Evolutionary conservation across 2,329 filamentous ascomycete species (phyloP).

Genomic region (Diaporthe citriasiana): DNA sequence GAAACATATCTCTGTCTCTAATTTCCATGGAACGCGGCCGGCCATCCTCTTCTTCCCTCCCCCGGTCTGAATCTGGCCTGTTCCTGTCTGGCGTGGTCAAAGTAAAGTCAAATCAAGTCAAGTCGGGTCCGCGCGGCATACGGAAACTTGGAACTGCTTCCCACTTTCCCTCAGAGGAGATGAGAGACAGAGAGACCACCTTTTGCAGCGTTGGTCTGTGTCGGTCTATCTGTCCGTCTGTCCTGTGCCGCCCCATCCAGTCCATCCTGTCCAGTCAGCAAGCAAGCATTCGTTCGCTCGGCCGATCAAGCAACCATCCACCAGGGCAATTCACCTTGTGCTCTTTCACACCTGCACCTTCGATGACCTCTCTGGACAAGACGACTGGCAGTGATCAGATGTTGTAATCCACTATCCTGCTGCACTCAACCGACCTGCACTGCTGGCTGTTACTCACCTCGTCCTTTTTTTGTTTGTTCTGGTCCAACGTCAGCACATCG

Average conservation of each 20-base stretch:
- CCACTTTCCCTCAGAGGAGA: conserved; percentile 22
- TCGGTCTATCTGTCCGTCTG: neutral
- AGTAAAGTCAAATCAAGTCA: conserved; percentile 16
- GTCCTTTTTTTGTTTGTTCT: neutral
- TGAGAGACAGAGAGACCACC: neutral
- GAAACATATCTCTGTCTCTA: conserved; percentile 24
- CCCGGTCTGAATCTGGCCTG: conserved; percentile 22
- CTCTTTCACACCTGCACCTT: conserved; percentile 13
- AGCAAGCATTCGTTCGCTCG: neutral
- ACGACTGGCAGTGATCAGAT: neutral
- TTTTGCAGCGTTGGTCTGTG: neutral
- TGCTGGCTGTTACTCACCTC: conserved; percentile 15
- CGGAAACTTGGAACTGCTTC: conserved; percentile 6
- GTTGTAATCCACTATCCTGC: neutral
- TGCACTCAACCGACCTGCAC: conserved; percentile 9
- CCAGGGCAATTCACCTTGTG: neutral
- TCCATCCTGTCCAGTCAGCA: neutral
- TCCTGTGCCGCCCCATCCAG: neutral
- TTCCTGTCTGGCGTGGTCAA: neutral
- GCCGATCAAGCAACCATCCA: neutral
- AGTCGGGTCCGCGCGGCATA: neutral
- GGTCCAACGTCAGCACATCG: conserved; percentile 16
- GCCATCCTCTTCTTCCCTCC: neutral
- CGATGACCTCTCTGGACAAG: neutral
- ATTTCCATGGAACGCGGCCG: conserved; percentile 22